Evolutionary conservation across 164 flowering plant species (phyloP).

Genomic region (Kalanchoe fedtschenkoi): DNA sequence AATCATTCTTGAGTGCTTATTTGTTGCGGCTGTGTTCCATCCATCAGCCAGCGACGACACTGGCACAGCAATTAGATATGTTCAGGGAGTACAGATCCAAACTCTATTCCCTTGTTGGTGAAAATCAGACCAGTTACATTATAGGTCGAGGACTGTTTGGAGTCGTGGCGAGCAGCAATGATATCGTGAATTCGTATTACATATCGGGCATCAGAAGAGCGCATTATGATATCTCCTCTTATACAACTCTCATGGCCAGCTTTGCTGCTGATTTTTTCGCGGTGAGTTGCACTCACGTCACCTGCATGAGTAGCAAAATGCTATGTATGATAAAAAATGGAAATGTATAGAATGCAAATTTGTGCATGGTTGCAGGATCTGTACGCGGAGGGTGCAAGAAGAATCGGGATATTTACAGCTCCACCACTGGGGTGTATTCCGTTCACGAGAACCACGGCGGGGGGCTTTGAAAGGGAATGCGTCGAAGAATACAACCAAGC

Average conservation of each 20-base stretch:
- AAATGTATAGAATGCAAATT: too few species aligned
- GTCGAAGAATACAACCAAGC: background rate
- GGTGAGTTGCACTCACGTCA: conserved; percentile 19
- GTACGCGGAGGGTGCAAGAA: conserved; percentile 2
- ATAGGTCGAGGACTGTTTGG: background rate
- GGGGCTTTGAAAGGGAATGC: background rate
- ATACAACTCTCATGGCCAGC: conserved; percentile 32
- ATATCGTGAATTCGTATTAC: conserved; percentile 49
- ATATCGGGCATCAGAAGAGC: conserved; percentile 11
- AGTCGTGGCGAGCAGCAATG: conserved; percentile 44
- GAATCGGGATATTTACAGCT: background rate
- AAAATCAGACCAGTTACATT: background rate
- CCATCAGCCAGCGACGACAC: conserved; percentile 9
- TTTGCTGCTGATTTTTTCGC: conserved; percentile 29
- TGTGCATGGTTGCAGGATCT: background rate
- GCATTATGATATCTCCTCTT: conserved; percentile 37
- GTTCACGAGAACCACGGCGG: background rate
- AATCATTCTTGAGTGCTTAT: too few species aligned
- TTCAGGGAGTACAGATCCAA: conserved; percentile 22
- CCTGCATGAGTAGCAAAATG: background rate
- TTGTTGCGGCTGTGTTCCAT: background rate
- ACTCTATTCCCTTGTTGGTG: background rate
- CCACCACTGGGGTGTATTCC: conserved; percentile 7
- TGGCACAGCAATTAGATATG: conserved; percentile 24
- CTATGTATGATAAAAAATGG: background rate